phyloP scores from a whole-genome alignment of 768 basidiomycete species.

The Daedalea quercina region DNA sequence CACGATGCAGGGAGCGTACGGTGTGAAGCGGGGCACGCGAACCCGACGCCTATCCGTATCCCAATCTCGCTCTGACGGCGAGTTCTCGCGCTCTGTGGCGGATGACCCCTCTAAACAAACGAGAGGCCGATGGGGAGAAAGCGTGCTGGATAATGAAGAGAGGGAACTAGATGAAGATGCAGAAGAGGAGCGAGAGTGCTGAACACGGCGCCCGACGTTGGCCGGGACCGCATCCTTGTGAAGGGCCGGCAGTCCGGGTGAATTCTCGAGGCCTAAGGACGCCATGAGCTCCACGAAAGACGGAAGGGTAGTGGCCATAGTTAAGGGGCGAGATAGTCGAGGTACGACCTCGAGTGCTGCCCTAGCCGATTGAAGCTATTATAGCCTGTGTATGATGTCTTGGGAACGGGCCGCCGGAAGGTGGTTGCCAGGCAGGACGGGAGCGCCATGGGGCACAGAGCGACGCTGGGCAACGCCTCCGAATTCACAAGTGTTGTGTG shows the following conservation, averaged over 20 bases:
- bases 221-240: constrained; percentile 11
- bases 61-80: constrained; percentile 16
- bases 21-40: constrained; percentile 25
- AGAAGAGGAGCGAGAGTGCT: constrained; percentile 39
- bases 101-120: constrained; percentile 16
- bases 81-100: constrained; percentile 10
- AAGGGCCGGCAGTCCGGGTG: constrained; percentile 22
- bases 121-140: constrained; percentile 14
- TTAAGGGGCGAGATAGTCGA: constrained; percentile 18
- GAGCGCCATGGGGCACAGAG: constrained; percentile 10
- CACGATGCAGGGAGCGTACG: constrained; percentile 25
- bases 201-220: constrained; percentile 18
- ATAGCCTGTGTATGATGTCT: constrained; percentile 10
- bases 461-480: constrained; percentile 1
- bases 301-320: constrained; percentile 70
- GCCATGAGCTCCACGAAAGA: constrained; percentile 87
- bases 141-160: constrained; percentile 18
- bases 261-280: constrained; percentile 66
- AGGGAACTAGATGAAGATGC: constrained; percentile 21
- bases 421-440: constrained; percentile 21
- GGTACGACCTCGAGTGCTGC: constrained; percentile 10
- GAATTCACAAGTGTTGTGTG: neutral
- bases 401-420: constrained; percentile 21
- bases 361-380: constrained; percentile 3
- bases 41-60: constrained; percentile 18